Conservation (phyloP, 176 grass and related monocot genomes). For the Eragrostis curvula region DNA sequence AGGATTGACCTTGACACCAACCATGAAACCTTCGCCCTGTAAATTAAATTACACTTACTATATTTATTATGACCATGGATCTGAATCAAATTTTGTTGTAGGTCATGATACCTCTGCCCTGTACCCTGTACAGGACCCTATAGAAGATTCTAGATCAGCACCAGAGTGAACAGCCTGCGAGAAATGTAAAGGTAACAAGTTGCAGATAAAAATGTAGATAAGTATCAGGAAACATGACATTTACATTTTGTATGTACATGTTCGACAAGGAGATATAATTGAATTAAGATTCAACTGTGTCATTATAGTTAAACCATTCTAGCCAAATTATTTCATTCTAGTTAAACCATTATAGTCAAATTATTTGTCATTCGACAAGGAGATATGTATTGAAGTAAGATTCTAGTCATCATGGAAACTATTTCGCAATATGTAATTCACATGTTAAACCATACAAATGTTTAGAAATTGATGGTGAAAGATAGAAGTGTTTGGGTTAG, state of each 20-base stretch:
- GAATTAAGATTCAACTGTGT: neutral
- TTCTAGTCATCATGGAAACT: too few species aligned
- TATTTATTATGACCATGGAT: neutral
- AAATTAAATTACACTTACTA: slow-evolving; percentile 1
- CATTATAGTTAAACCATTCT: too few species aligned
- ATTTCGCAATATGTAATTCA: too few species aligned
- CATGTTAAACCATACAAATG: too few species aligned
- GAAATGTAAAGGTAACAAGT: slow-evolving; percentile 18
- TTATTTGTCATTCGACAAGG: too few species aligned
- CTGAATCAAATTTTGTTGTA: neutral
- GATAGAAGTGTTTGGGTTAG: too few species aligned
- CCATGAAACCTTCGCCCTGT: slow-evolving; percentile 99
- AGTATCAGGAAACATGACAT: neutral
- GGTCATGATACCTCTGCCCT: slow-evolving; percentile 70
- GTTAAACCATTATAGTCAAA: too few species aligned
- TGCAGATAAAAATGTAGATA: neutral
- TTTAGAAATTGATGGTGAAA: too few species aligned
- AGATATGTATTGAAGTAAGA: too few species aligned
- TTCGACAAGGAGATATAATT: neutral
- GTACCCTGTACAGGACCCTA: slow-evolving; percentile 95
- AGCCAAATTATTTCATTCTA: too few species aligned
- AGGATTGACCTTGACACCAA: slow-evolving; percentile 94
- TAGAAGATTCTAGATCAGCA: slow-evolving; percentile 97
- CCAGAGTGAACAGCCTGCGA: slow-evolving; percentile 94
- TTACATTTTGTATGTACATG: neutral